phyloP scores from a whole-genome alignment of 192 early-diverging fungal genomes.

The Dispira simplex region DNA sequence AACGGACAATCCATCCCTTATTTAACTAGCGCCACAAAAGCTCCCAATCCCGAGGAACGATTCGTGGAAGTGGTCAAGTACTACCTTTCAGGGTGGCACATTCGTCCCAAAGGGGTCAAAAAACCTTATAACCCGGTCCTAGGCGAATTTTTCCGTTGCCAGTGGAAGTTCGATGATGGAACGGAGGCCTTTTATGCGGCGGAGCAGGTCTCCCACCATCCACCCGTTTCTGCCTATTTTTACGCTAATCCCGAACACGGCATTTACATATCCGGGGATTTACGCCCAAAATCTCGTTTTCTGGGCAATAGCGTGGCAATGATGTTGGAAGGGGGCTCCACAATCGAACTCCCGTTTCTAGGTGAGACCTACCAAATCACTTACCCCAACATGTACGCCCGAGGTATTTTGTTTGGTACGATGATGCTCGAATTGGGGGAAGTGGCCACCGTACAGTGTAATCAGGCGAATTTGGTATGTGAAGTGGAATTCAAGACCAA shows the following conservation, averaged over 20 bases:
- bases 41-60: slow-evolving; percentile 51
- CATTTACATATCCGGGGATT: slow-evolving; percentile 60
- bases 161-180: slow-evolving; percentile 51
- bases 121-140: slow-evolving; percentile 94
- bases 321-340: slow-evolving; percentile 61
- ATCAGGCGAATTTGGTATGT: slow-evolving; percentile 56
- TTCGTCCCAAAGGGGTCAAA: slow-evolving; percentile 80
- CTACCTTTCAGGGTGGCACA: slow-evolving; percentile 86
- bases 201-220: slow-evolving; percentile 93
- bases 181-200: slow-evolving; percentile 65
- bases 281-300: slow-evolving; percentile 77
- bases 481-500: slow-evolving; percentile 85
- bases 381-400: slow-evolving; percentile 86
- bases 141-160: slow-evolving; percentile 81
- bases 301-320: slow-evolving; percentile 83
- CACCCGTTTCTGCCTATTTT: slow-evolving; percentile 75
- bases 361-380: slow-evolving; percentile 64
- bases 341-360: slow-evolving; percentile 28
- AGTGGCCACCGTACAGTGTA: slow-evolving; percentile 50
- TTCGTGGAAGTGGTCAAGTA: slow-evolving; percentile 74
- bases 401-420: slow-evolving; percentile 83
- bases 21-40: slow-evolving; percentile 41
- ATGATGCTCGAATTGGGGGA: slow-evolving; percentile 92
- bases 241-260: slow-evolving; percentile 71
- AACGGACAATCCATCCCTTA: background rate